phyloP scores from a whole-genome alignment of 306 rosid genomes.

The Delonix regia region DNA sequence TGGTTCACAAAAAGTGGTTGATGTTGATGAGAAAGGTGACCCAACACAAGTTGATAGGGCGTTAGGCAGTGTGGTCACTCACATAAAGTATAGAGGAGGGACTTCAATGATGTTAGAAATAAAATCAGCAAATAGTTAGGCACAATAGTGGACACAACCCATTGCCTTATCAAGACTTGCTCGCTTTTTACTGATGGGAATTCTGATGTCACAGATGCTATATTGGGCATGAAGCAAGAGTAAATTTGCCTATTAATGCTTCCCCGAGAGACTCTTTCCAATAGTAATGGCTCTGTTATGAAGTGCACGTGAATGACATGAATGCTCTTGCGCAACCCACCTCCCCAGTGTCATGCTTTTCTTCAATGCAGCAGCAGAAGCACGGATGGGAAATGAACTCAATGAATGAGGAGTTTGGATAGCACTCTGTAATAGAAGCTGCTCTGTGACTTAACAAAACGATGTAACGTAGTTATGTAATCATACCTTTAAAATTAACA shows the following conservation, averaged over 20 bases:
- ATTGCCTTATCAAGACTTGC: no score
- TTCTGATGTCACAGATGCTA: not conserved
- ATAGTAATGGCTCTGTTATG: conserved; percentile 25
- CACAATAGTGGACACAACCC: not conserved
- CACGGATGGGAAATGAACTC: conserved; percentile 29
- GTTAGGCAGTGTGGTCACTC: not conserved
- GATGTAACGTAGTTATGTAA: not conserved
- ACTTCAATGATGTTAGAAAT: not conserved
- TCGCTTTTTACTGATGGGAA: not conserved
- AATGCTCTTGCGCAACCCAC: conserved; percentile 36
- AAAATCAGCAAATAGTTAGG: not conserved
- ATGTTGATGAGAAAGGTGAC: not conserved
- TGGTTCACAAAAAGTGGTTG: not conserved
- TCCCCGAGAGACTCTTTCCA: conserved; percentile 31
- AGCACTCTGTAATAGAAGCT: not conserved
- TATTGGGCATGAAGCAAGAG: not conserved
- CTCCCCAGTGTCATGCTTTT: conserved; percentile 12
- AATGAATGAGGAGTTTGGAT: conserved; percentile 17
- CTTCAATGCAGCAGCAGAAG: conserved; percentile 37
- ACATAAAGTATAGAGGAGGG: not conserved
- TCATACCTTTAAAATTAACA: not conserved
- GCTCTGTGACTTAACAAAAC: not conserved
- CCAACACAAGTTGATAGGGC: not conserved
- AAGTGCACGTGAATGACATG: conserved; percentile 45
- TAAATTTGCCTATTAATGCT: conserved; percentile 37